Base-by-base conservation (phyloP, 2,329 filamentous ascomycete genomes). In the Calonectria fujianensis region DNA sequence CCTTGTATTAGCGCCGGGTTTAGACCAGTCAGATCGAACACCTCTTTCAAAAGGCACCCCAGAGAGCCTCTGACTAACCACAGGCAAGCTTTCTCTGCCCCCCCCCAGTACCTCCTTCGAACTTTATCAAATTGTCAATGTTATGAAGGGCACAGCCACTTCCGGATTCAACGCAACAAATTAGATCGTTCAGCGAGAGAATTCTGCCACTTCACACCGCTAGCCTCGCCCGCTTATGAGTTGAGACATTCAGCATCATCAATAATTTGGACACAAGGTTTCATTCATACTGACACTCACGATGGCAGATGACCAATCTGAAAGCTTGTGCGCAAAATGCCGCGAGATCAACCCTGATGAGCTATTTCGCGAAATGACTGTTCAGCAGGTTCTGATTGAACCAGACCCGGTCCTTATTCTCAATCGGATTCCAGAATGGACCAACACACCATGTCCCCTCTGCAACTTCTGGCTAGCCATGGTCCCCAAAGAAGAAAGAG, bases 401-500 rank as follows among this genome's bases (percentile, higher is more conserved):
- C 16, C 27, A 3, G 48, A 73, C 10, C 35, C 54, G 13, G 35
- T 48, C 13, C 14, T 73, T 35, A n/a, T 48, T 50, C 45, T 73
- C 14, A 29, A 69, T 24, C 27, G 57, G 27, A 18, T 48, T 31
- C 45, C 65, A 24, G 70, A 64, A 45, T 73, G 52, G 54, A 35
- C 14, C 5, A 50, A n/a, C n/a, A n/a, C 64, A 1, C 31, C 65
- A 37, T 73, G 70, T 11, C 54, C 45, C 4, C 70, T 69, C 2
- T 69, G 70, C 20, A 16, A 1, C 14, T 73, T 73, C 29, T 69
- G 54, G 31, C 29, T 69, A 1, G 64, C 48, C 18, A 73, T 73
- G 54, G 4, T 73, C 20, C 65, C 70, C 11, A n/a, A 29, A 3
- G 35, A 57, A 18, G 54, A 69, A 31, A 54, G 65, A 10, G 37